Conservation (phyloP, 2,329 filamentous ascomycete genomes). For the Blastomyces parvus region DNA sequence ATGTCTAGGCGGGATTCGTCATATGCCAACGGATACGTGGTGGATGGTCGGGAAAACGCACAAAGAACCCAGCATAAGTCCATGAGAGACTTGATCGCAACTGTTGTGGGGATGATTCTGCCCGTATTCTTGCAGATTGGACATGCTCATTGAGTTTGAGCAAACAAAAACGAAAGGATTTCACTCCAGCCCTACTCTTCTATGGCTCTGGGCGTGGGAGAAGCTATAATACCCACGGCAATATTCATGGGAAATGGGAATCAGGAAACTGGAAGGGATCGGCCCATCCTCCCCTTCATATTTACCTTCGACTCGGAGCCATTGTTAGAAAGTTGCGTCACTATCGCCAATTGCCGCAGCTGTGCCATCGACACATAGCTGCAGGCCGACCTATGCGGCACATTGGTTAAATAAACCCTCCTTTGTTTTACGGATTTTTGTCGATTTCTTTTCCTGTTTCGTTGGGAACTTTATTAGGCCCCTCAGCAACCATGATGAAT, state of each 20-base stretch:
- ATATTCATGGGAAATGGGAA: neutral
- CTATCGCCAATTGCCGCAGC: neutral
- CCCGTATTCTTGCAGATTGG: slow-evolving; percentile 40
- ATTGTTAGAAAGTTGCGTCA: neutral
- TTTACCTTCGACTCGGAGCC: neutral
- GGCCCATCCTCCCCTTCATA: neutral
- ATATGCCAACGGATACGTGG: slow-evolving; percentile 33
- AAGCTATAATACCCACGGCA: neutral
- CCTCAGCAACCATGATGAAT: neutral
- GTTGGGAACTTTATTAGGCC: neutral
- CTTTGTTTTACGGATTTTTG: neutral
- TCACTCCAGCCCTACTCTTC: neutral
- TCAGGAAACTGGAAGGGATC: neutral
- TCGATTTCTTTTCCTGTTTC: neutral
- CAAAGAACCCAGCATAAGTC: slow-evolving; percentile 30
- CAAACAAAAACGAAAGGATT: neutral
- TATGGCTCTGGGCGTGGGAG: neutral
- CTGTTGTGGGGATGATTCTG: slow-evolving; percentile 40
- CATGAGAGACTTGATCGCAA: slow-evolving; percentile 37
- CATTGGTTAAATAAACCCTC: neutral
- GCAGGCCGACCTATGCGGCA: no score
- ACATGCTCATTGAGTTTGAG: slow-evolving; percentile 33
- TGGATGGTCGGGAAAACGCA: slow-evolving; percentile 30
- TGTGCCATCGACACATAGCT: neutral
- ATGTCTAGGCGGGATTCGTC: slow-evolving; percentile 23